Conservation (phyloP, 345 rosid genomes). For the Eucalyptus tenuipes region DNA sequence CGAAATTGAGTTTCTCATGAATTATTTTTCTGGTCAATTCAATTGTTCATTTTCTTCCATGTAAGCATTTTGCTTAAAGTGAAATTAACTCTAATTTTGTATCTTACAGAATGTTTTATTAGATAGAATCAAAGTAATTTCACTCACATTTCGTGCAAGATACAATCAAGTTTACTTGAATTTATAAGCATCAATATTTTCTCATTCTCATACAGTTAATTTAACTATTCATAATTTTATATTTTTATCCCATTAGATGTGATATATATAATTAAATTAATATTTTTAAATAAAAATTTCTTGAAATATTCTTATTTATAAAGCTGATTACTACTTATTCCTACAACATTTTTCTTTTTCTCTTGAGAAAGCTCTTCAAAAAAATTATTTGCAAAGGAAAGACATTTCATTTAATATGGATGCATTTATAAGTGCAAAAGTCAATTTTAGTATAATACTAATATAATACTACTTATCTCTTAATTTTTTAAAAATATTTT, state of each 20-base stretch:
- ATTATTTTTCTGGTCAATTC: neutral
- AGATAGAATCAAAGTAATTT: neutral
- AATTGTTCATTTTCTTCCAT: neutral
- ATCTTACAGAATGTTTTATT: neutral
- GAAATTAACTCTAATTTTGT: neutral
- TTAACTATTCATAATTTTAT: neutral
- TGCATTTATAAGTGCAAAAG: neutral
- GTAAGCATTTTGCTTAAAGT: neutral
- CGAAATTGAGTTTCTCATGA: neutral
- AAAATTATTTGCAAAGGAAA: too few relatives aligned
- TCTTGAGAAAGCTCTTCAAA: neutral
- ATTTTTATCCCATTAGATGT: neutral
- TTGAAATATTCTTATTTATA: neutral
- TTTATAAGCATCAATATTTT: neutral
- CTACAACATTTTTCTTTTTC: neutral
- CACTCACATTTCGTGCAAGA: neutral
- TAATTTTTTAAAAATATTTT: too few relatives aligned
- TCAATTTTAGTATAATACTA: too few relatives aligned
- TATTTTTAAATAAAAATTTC: too few relatives aligned
- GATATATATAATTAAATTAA: too few relatives aligned
- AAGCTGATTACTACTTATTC: neutral
- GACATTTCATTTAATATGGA: neutral
- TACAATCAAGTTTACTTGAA: neutral
- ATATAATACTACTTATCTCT: neutral
- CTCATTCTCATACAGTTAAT: neutral